Base-by-base conservation (phyloP, 257 asterid species). In the Cruciata laevipes region DNA sequence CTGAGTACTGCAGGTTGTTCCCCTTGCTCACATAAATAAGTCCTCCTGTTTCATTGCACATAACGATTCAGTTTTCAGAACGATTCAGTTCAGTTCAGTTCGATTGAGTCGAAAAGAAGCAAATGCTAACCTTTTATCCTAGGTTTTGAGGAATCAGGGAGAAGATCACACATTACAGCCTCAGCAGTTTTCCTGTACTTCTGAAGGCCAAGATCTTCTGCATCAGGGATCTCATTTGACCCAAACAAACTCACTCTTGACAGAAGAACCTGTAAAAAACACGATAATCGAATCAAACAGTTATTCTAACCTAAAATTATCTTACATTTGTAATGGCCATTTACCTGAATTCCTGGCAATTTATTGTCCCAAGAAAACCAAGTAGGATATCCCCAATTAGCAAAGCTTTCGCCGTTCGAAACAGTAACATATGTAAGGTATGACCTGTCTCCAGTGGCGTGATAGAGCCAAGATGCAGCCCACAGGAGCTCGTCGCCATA, bases 401-500 rank as follows among this genome's bases (percentile, higher is more conserved):
- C 88, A 37, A 78, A 85, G 3, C 7, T 3, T 23, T 77, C 69
- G 30, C 86, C 95, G 61, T 81, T 73, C 58, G 75, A 47, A 2
- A 66, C 74, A 3, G 85, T 75, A 56, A 67, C 83, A 52, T 80
- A 87, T 9, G 10, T 57, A 1, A 85, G 77, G 71, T 80, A 85
- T 3, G 74, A 70, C 32, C 69, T 61, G 0, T 87, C 88, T 60
- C 77, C 62, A 1, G 88, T 82, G 0, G 92, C 95, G 63, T 82
- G 85, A 55, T 83, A 85, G 31, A 87, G 90, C 95, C 95, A 87
- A 27, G 91, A 67, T 6, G 95, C 87, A 0, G 89, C 92, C 95
- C 92, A 87, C 80, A 87, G 67, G 75, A 87, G 88, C 27, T 87
- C 95, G 67, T 87, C 92, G 0, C 82, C 87, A 24, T 80, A 87